Evolutionary conservation across 2,329 filamentous ascomycete species (phyloP).

Genomic region (Amylocarpus encephaloides): DNA sequence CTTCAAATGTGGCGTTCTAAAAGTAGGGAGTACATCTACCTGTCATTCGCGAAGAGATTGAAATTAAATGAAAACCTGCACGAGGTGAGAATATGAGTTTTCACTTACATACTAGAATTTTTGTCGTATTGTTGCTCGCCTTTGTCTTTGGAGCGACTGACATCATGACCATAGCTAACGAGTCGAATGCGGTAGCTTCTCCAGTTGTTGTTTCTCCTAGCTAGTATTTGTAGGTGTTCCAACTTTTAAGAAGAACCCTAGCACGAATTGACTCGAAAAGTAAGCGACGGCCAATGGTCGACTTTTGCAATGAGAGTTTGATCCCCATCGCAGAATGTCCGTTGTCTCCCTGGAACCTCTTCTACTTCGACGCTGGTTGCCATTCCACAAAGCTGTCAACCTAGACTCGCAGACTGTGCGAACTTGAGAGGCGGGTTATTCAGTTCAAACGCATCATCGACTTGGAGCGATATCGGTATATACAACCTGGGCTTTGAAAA

Average conservation of each 20-base stretch:
- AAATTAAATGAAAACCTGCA: no score
- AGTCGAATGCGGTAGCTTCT: background rate
- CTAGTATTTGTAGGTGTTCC: background rate
- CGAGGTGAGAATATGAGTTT: no score
- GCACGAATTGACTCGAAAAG: conserved; percentile 21
- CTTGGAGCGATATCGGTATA: background rate
- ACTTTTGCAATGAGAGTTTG: conserved; percentile 54
- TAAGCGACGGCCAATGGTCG: conserved; percentile 64
- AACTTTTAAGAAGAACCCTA: background rate
- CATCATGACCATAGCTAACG: background rate
- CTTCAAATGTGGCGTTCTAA: no score
- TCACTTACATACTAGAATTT: no score
- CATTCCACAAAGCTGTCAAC: conserved; percentile 46
- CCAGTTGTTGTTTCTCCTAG: background rate
- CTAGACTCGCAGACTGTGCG: conserved; percentile 42
- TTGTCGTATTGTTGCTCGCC: background rate
- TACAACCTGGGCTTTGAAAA: background rate
- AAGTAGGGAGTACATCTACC: no score
- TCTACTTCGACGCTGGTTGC: conserved; percentile 64
- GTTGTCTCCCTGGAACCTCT: conserved; percentile 55
- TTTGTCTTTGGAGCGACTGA: background rate
- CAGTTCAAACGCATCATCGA: background rate
- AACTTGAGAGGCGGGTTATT: background rate
- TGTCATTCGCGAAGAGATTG: no score
- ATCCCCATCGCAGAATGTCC: conserved; percentile 42